phyloP scores from a whole-genome alignment of 176 grass and related monocot species.

The Oryza nivara region DNA sequence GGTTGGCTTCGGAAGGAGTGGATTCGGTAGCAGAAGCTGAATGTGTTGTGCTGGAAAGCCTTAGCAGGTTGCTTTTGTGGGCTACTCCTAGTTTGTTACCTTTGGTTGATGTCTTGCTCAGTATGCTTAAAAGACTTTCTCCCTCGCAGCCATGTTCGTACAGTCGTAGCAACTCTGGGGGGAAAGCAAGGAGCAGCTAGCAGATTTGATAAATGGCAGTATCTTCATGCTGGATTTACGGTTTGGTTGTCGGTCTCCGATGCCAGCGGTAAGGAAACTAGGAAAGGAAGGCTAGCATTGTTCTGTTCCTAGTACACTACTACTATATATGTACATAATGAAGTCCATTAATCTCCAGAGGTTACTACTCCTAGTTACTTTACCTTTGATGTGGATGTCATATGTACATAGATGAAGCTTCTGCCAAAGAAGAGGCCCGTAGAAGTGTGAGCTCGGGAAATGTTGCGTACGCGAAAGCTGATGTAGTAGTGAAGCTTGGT shows the following conservation, averaged over 20 bases:
- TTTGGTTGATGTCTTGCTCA: background rate
- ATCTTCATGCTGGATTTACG: conserved; percentile 84
- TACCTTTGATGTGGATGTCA: background rate
- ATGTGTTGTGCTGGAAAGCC: conserved; percentile 80
- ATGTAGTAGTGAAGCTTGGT: conserved; percentile 87
- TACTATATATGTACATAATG: background rate
- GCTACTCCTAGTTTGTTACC: background rate
- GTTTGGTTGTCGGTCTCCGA: conserved; percentile 83
- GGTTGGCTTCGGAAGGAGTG: conserved; percentile 73
- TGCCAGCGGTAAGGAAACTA: conserved; percentile 46
- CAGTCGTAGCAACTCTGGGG: conserved; percentile 79
- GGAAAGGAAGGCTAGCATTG: background rate
- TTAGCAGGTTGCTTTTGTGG: conserved; percentile 73
- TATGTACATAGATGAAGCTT: conserved; percentile 66
- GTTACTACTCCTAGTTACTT: background rate
- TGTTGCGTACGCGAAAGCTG: conserved; percentile 76
- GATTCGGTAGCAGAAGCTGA: conserved; percentile 81
- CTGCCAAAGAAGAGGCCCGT: conserved; percentile 79
- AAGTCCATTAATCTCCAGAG: background rate
- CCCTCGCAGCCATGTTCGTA: conserved; percentile 70
- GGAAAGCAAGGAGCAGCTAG: conserved; percentile 86
- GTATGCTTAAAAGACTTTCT: background rate
- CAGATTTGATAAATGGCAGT: conserved; percentile 77
- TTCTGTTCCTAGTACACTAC: background rate
- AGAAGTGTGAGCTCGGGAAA: conserved; percentile 61